A percentile compares a stretch with the other conserved stretches of the same genome.
Conservation (phyloP, 1,139 yeast genomes). For the Meyerozyma carpophila region DNA sequence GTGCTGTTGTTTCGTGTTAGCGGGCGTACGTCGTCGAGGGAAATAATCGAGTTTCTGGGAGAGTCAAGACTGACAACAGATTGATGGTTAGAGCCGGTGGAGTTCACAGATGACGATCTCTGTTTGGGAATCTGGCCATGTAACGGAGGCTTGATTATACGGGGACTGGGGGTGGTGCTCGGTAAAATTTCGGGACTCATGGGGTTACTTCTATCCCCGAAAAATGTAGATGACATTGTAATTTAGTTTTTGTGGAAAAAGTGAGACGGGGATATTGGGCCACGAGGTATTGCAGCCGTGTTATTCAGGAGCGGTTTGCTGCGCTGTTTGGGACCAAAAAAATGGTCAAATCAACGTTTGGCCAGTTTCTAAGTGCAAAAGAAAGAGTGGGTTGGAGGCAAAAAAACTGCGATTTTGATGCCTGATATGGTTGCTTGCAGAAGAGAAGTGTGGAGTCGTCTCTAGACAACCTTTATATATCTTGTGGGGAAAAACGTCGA, state of each 20-base stretch:
- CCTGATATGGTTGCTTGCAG: too few species aligned
- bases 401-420: too few species aligned
- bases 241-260: not conserved
- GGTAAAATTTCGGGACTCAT: conserved; percentile 1
- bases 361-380: too few species aligned
- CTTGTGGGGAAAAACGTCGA: not conserved
- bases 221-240: not conserved
- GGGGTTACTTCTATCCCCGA: not conserved
- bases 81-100: conserved; percentile 9
- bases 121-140: conserved; percentile 8
- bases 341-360: too few species aligned
- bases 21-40: conserved; percentile 9
- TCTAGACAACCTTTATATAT: too few species aligned
- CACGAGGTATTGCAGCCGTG: too few species aligned
- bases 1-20: conserved; percentile 10
- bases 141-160: conserved; percentile 1
- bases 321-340: too few species aligned
- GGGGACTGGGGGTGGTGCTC: conserved; percentile 3
- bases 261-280: not conserved
- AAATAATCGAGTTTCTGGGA: conserved; percentile 11
- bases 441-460: too few species aligned
- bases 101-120: conserved; percentile 11
- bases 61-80: conserved; percentile 9
- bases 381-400: too few species aligned
- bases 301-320: too few species aligned